These are phyloP conservation scores for Fraxinus latifolia DNA, from an alignment of 305 asterid species.

Conservation along the genomic window DNA sequence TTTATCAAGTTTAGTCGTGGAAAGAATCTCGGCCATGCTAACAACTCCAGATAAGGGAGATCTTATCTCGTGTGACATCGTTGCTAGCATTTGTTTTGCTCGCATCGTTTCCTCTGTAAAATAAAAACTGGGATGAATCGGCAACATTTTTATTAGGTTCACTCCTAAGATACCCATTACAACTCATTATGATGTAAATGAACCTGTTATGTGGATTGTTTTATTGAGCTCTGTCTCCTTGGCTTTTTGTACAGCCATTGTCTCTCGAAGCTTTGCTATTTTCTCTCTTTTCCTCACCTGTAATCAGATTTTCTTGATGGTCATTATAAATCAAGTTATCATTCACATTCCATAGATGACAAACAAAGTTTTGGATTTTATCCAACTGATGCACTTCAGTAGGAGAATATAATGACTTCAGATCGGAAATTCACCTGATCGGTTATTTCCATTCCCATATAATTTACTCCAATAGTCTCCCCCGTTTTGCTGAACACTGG, in stretches of 20 bases:
- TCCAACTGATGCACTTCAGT: not conserved
- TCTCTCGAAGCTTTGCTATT: constrained; percentile 80
- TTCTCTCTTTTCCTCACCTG: constrained; percentile 81
- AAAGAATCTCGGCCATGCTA: constrained; percentile 89
- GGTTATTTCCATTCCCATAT: constrained; percentile 96
- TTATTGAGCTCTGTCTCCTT: constrained; percentile 91
- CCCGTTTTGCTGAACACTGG: constrained; percentile 86
- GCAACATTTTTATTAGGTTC: not conserved
- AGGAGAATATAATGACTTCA: not conserved
- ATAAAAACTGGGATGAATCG: not conserved
- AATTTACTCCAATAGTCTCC: constrained; percentile 83
- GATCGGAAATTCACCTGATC: constrained; percentile 53
- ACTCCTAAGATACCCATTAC: not conserved
- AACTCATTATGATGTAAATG: not conserved
- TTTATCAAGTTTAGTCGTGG: constrained; percentile 71
- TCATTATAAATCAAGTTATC: not conserved
- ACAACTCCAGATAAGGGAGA: constrained; percentile 94
- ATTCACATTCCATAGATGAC: not conserved
- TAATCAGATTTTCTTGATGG: not conserved
- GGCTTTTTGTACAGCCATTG: constrained; percentile 89
- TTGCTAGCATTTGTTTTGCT: constrained; percentile 94
- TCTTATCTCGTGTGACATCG: constrained; percentile 96
- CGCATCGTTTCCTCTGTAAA: constrained; percentile 90
- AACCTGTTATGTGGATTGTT: constrained; percentile 88
- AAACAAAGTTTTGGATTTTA: not conserved